Conservation (phyloP, 208 protist genomes). For the Crithidia brevicula region DNA sequence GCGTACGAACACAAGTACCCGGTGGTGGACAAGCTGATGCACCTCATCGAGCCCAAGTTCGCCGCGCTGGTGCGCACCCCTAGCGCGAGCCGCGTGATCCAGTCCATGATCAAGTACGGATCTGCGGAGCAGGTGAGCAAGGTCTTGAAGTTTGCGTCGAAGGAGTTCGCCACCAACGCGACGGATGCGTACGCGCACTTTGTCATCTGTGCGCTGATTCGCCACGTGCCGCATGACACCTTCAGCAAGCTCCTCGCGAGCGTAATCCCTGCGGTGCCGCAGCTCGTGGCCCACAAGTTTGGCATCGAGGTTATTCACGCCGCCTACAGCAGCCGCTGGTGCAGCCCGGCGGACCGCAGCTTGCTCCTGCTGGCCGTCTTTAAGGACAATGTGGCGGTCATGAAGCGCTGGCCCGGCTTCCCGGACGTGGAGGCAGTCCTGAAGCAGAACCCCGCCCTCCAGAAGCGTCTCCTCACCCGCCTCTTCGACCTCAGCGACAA, state of each 20-base stretch:
- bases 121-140: conserved; percentile 66
- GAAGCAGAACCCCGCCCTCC: conserved; percentile 53
- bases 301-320: conserved; percentile 85
- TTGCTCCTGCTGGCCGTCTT: conserved; percentile 83
- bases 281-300: conserved; percentile 86
- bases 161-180: conserved; percentile 59
- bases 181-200: conserved; percentile 90
- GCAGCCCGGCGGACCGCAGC: conserved; percentile 66
- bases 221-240: conserved; percentile 82
- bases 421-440: conserved; percentile 81
- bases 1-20: conserved; percentile 90
- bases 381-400: conserved; percentile 83
- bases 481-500: conserved; percentile 90
- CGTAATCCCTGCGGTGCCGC: conserved; percentile 70
- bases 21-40: conserved; percentile 83
- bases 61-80: conserved; percentile 70
- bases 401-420: conserved; percentile 88
- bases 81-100: conserved; percentile 79
- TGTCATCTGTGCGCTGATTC: conserved; percentile 77
- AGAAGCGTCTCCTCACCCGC: conserved; percentile 75
- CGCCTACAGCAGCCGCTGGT: conserved; percentile 84
- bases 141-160: conserved; percentile 61
- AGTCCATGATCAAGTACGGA: conserved; percentile 93
- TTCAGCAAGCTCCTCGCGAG: conserved; percentile 63
- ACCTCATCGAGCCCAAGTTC: conserved; percentile 84